phyloP scores from a whole-genome alignment of 495 filamentous ascomycete genomes.

The Aspergillus wentii region DNA sequence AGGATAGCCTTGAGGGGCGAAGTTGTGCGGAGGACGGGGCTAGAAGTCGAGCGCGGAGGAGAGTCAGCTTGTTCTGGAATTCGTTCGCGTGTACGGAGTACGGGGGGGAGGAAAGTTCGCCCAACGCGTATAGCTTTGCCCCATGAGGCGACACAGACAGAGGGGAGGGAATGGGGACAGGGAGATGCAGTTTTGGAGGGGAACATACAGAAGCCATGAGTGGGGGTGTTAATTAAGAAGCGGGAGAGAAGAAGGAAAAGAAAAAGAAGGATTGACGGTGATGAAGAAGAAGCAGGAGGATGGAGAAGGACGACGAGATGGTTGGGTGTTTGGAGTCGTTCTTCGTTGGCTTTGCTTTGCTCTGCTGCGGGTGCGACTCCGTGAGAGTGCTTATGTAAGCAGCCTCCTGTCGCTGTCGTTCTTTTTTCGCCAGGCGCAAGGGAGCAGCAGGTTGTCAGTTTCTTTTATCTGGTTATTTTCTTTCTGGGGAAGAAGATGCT shows the following conservation, averaged over 20 bases:
- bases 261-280: slow-evolving; percentile 17
- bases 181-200: slow-evolving; percentile 11
- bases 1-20: slow-evolving; percentile 45
- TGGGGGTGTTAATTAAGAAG: slow-evolving; percentile 12
- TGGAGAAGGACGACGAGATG: slow-evolving; percentile 18
- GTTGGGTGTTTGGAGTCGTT: too few relatives aligned
- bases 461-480: too few relatives aligned
- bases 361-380: too few relatives aligned
- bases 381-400: too few relatives aligned
- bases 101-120: slow-evolving; percentile 1
- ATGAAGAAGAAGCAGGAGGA: slow-evolving; percentile 18
- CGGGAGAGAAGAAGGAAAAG: slow-evolving; percentile 14
- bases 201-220: slow-evolving; percentile 54
- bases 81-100: slow-evolving; percentile 5
- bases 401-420: too few relatives aligned
- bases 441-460: too few relatives aligned
- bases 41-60: slow-evolving; percentile 11
- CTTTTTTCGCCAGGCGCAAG: too few relatives aligned
- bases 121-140: slow-evolving; percentile 1
- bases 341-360: too few relatives aligned
- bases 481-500: too few relatives aligned
- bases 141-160: neutral
- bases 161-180: slow-evolving; percentile 4
- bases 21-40: slow-evolving; percentile 44
- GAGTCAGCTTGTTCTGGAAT: neutral